Percentiles rank a stretch among this genome's conserved stretches.
Conservation (phyloP, 768 basidiomycete genomes). For the Suillus lakei region DNA sequence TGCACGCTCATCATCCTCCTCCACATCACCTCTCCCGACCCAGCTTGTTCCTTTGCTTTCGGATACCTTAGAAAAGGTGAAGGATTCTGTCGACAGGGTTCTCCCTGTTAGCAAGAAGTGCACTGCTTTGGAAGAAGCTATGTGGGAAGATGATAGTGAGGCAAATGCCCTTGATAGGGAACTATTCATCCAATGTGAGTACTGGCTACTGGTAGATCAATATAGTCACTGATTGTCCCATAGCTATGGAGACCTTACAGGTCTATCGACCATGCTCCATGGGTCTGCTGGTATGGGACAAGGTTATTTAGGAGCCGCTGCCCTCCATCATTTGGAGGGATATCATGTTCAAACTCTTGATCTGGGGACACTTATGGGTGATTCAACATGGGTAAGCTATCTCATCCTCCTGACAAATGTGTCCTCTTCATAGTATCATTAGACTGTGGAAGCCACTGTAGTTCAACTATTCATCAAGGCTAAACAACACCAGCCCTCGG, state of each 20-base stretch:
- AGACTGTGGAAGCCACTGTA: slow-evolving; percentile 91
- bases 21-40: slow-evolving; percentile 80
- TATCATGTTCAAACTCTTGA: slow-evolving; percentile 95
- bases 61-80: slow-evolving; percentile 71
- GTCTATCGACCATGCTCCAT: slow-evolving; percentile 88
- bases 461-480: slow-evolving; percentile 97
- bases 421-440: slow-evolving; percentile 11
- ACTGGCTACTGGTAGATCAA: neutral
- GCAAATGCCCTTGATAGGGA: slow-evolving; percentile 90
- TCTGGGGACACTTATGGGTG: slow-evolving; percentile 84
- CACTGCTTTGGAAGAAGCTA: slow-evolving; percentile 91
- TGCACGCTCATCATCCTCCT: slow-evolving; percentile 85
- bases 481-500: slow-evolving; percentile 94
- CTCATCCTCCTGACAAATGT: neutral
- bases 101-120: slow-evolving; percentile 83
- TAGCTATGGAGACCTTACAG: slow-evolving; percentile 90
- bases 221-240: slow-evolving; percentile 13
- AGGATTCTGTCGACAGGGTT: slow-evolving; percentile 68
- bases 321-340: slow-evolving; percentile 92
- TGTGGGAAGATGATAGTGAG: slow-evolving; percentile 82
- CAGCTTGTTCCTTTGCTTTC: slow-evolving; percentile 84
- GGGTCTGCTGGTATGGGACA: slow-evolving; percentile 92
- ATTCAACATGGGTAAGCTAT: slow-evolving; percentile 79
- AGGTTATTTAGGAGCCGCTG: slow-evolving; percentile 85
- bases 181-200: slow-evolving; percentile 83